Percentiles rank a stretch among this genome's conserved stretches.
These are phyloP conservation scores for Citrus glauca DNA, from an alignment of 345 rosid genomes.

Conservation along the genomic window DNA sequence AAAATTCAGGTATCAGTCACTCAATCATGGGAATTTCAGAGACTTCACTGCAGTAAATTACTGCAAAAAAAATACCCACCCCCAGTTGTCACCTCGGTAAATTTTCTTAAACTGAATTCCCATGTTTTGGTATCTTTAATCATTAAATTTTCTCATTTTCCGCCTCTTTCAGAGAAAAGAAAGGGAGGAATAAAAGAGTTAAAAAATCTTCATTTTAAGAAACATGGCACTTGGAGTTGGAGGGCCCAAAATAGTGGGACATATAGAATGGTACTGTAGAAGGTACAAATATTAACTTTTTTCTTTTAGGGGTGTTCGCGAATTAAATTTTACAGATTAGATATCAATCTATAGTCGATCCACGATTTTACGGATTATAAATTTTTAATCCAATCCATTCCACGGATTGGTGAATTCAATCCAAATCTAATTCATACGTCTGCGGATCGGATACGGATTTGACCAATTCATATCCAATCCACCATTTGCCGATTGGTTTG, in stretches of 20 bases:
- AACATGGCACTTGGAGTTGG: not conserved
- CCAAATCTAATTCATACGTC: too few relatives aligned
- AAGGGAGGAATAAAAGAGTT: not conserved
- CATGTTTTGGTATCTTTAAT: not conserved
- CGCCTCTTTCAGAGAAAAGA: not conserved
- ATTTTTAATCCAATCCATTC: too few relatives aligned
- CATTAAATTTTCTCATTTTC: not conserved
- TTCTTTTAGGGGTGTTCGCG: too few relatives aligned
- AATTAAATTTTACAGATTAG: too few relatives aligned
- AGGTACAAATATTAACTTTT: not conserved
- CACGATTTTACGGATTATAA: too few relatives aligned
- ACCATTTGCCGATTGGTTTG: too few relatives aligned
- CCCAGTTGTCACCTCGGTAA: not conserved
- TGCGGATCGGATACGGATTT: too few relatives aligned
- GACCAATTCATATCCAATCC: too few relatives aligned
- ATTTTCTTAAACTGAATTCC: not conserved
- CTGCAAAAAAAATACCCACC: not conserved
- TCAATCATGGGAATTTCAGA: not conserved
- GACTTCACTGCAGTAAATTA: not conserved
- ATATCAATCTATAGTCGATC: too few relatives aligned
- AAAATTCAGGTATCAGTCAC: not conserved
- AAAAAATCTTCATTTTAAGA: not conserved
- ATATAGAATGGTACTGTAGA: not conserved
- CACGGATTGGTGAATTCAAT: too few relatives aligned
- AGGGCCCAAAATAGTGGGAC: not conserved